These are phyloP conservation scores for Trichoderma orchidacearum DNA, from an alignment of 495 filamentous ascomycete genomes.

Conservation along the genomic window DNA sequence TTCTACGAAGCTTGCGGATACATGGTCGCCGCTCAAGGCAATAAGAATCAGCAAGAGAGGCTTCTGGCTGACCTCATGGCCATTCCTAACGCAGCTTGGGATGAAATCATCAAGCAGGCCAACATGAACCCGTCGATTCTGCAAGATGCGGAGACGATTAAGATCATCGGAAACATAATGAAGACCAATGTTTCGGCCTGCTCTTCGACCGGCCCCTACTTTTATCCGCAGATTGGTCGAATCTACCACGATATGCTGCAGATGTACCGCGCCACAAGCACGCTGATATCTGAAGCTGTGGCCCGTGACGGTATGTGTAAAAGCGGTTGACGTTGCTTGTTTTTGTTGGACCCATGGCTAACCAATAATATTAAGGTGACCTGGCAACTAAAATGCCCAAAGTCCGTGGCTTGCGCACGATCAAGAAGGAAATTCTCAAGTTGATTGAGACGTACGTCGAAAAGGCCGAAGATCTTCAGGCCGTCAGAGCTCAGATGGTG, in stretches of 20 bases:
- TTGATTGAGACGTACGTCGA: slow-evolving; percentile 96
- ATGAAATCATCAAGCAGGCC: slow-evolving; percentile 76
- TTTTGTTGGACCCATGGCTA: not conserved
- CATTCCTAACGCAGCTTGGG: slow-evolving; percentile 88
- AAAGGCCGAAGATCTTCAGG: slow-evolving; percentile 90
- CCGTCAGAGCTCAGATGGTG: slow-evolving; percentile 84
- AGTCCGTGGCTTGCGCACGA: slow-evolving; percentile 86
- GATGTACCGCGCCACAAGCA: slow-evolving; percentile 94
- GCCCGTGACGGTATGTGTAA: slow-evolving; percentile 63
- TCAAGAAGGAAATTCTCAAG: slow-evolving; percentile 99
- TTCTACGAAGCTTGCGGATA: slow-evolving; percentile 99
- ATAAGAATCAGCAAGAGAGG: slow-evolving; percentile 79
- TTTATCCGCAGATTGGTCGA: slow-evolving; percentile 96
- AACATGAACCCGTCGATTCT: slow-evolving; percentile 69
- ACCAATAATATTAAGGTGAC: slow-evolving; percentile 39
- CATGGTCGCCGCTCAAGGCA: slow-evolving; percentile 97
- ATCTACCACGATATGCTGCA: slow-evolving; percentile 98
- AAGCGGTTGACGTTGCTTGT: not conserved
- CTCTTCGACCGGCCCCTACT: slow-evolving; percentile 89
- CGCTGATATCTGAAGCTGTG: slow-evolving; percentile 87
- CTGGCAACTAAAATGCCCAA: slow-evolving; percentile 97
- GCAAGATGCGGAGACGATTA: slow-evolving; percentile 87
- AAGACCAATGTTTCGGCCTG: slow-evolving; percentile 98
- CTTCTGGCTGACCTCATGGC: slow-evolving; percentile 87
- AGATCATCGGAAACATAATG: slow-evolving; percentile 98